These are phyloP conservation scores for Auricularia cornea DNA, from an alignment of 768 basidiomycete genomes.

Conservation along the genomic window DNA sequence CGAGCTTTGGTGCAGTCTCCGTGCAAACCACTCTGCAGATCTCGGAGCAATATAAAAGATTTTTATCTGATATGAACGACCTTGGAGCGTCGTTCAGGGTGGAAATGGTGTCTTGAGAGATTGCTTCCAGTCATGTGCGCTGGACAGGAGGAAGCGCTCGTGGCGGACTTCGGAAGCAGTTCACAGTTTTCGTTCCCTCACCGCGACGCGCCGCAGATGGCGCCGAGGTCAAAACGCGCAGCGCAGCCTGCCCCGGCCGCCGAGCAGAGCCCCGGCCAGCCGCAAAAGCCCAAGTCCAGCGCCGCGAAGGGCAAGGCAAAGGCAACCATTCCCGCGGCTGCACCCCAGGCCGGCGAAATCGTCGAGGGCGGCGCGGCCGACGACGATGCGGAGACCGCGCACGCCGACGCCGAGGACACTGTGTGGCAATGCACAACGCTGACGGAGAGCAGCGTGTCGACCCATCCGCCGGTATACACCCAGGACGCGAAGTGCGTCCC, in stretches of 20 bases:
- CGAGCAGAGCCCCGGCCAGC: background rate
- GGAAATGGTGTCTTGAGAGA: too few species aligned
- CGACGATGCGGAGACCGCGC: background rate
- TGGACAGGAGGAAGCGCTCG: background rate
- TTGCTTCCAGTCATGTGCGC: background rate
- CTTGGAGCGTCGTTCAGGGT: too few species aligned
- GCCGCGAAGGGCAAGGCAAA: background rate
- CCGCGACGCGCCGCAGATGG: background rate
- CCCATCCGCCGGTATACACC: slow-evolving; percentile 70
- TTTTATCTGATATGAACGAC: too few species aligned
- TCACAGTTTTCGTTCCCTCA: background rate
- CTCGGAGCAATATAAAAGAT: too few species aligned
- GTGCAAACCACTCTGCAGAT: too few species aligned
- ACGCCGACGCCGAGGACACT: background rate
- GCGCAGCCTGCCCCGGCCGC: background rate
- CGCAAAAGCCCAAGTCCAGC: background rate
- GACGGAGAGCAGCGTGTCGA: slow-evolving; percentile 57
- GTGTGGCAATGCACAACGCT: slow-evolving; percentile 25
- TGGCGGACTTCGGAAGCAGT: background rate
- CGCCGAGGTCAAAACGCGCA: background rate
- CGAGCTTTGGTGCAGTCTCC: too few species aligned
- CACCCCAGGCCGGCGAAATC: background rate
- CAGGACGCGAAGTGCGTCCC: slow-evolving; percentile 71
- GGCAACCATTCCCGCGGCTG: background rate
- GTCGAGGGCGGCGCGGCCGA: background rate